Evolutionary conservation across 208 protist genomes (phyloP).

Genomic region (Trypanosoma vivax): DNA sequence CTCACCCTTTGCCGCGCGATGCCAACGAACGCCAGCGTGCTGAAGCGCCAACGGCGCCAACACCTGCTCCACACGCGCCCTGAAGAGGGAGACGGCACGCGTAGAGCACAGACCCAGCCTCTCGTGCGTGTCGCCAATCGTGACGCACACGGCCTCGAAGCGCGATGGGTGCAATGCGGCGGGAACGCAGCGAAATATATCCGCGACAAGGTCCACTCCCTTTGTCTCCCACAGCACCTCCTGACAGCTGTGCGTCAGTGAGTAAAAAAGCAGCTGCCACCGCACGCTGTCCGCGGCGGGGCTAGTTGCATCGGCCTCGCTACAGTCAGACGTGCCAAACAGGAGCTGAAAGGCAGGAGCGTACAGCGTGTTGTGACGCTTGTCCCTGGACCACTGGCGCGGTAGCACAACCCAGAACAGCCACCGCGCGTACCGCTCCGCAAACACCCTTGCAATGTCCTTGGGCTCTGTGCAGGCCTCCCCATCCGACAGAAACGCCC

Average conservation of each 20-base stretch:
- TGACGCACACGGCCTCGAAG: slow-evolving; percentile 23
- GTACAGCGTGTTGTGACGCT: slow-evolving; percentile 25
- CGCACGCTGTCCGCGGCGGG: background rate
- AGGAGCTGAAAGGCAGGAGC: slow-evolving; percentile 41
- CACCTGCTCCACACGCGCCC: slow-evolving; percentile 4
- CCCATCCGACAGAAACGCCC: slow-evolving; percentile 39
- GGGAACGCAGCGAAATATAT: slow-evolving; percentile 18
- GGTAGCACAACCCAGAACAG: slow-evolving; percentile 30
- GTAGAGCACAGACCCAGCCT: slow-evolving; percentile 26
- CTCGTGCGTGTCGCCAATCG: slow-evolving; percentile 35
- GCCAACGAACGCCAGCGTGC: slow-evolving; percentile 2
- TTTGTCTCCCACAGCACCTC: slow-evolving; percentile 21
- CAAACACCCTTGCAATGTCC: slow-evolving; percentile 17
- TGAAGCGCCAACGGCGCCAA: background rate
- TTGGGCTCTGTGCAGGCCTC: slow-evolving; percentile 24
- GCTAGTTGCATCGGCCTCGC: slow-evolving; percentile 2
- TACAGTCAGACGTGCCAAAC: slow-evolving; percentile 23
- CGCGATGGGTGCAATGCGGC: slow-evolving; percentile 11
- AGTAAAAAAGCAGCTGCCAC: slow-evolving; percentile 25
- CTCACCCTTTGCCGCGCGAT: slow-evolving; percentile 1
- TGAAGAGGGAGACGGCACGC: slow-evolving; percentile 27
- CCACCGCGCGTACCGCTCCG: slow-evolving; percentile 32
- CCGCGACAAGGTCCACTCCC: slow-evolving; percentile 19
- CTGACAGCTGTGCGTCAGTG: slow-evolving; percentile 14
- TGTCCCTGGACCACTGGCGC: slow-evolving; percentile 51